phyloP scores from a whole-genome alignment of 208 protist genomes.

The Leishmania martiniquensis region DNA sequence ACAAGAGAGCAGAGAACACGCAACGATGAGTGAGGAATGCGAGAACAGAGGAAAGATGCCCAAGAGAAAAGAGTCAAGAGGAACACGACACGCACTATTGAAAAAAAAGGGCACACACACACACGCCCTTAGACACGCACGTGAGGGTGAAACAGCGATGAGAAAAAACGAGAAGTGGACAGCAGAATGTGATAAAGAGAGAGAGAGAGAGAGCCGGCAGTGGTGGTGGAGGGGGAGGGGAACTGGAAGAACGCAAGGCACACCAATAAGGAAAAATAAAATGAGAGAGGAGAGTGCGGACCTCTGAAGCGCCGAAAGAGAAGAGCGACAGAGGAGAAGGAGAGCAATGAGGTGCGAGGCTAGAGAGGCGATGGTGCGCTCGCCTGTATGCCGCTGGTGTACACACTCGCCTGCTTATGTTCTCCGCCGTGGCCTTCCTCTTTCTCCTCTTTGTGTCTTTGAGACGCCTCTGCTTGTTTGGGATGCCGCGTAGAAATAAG shows the following conservation, averaged over 20 bases:
- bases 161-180: neutral
- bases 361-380: neutral
- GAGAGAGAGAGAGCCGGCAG: neutral
- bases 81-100: neutral
- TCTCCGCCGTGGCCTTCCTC: too few relatives aligned
- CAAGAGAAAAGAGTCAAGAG: neutral
- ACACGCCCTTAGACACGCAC: neutral
- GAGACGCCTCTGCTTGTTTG: too few relatives aligned
- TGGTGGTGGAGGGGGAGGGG: neutral
- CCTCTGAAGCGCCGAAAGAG: neutral
- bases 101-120: neutral
- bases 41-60: neutral
- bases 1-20: neutral
- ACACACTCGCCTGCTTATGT: too few relatives aligned
- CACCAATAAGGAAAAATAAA: neutral
- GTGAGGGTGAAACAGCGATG: neutral
- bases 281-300: neutral
- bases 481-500: too few relatives aligned
- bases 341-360: neutral
- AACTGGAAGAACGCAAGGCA: neutral
- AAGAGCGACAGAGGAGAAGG: neutral
- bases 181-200: neutral
- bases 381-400: too few relatives aligned
- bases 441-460: too few relatives aligned
- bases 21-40: neutral